Base-by-base conservation (phyloP, 192 early-diverging fungal species). In the Fimicolochytrium jonesii region DNA sequence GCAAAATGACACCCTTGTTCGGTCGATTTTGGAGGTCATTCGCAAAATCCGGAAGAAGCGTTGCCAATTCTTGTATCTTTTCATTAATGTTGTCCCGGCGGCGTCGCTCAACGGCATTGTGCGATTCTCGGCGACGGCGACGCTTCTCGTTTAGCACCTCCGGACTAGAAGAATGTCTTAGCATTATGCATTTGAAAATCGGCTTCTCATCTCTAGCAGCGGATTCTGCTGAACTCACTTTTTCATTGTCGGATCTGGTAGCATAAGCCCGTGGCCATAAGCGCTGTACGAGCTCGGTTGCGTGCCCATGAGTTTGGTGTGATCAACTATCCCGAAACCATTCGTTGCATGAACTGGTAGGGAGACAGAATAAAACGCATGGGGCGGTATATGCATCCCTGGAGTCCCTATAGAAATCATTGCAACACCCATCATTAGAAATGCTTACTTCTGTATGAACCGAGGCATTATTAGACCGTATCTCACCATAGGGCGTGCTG, bases 81-180 rank as follows among this genome's bases (percentile, higher is more conserved):
- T 97, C 95, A 70, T 98, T 98, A 79, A 98, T 98, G 72, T 95
- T 93, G 69, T 98, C 95, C 35, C 94, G 83, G 32, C 95, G 77
- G 44, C 95, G 87, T 47, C 95, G 79, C 73, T 98, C 95, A 28
- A 98, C 95, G 23, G 95, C 95, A 69, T 98, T 98, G 76, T 98
- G 95, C 45, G 92, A 92, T 74, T 97, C 95, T 23, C 95, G 79
- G 60, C 95, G 89, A 32, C 91, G 84, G 35, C 92, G 82, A 18
- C 93, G 82, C 69, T 97, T 96, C 70, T 98, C 95, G 66, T 81
- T 82, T 6, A 82, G 33, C 6, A 56, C 56, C 29, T 73, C 71
- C 25, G 68, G 18, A n/a, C 72, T 68, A 54, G 2, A 59, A 59
- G 25, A 29, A 3, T 32, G 35, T 0, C 33, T 9, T 37, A 1